Evolutionary conservation across 495 filamentous ascomycete species (phyloP).

Genomic region (Aspergillus indologenus): DNA sequence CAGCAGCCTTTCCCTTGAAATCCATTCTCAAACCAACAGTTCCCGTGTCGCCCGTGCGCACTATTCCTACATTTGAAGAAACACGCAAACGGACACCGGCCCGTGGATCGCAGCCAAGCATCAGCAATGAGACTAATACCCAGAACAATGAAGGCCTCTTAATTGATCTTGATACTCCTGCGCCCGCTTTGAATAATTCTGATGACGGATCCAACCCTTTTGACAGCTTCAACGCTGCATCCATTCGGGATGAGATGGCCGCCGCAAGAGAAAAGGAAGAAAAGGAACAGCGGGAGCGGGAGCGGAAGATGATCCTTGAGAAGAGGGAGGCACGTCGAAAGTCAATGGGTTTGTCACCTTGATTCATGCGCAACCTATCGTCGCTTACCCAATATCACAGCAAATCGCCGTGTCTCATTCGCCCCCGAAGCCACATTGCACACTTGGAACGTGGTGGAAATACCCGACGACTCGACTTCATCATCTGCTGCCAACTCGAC

Average conservation of each 20-base stretch:
- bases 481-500: constrained; percentile 74
- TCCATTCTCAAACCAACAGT: constrained; percentile 87
- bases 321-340: constrained; percentile 84
- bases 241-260: constrained; percentile 66
- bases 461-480: constrained; percentile 80
- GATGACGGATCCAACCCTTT: constrained; percentile 53
- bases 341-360: constrained; percentile 58
- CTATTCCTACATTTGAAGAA: constrained; percentile 49
- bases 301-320: constrained; percentile 65
- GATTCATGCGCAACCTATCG: not conserved
- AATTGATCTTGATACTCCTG: constrained; percentile 49
- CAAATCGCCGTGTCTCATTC: constrained; percentile 93
- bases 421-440: constrained; percentile 96
- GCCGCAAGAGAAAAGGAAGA: constrained; percentile 71
- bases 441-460: constrained; percentile 94
- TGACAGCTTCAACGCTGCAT: constrained; percentile 52
- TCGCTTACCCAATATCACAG: constrained; percentile 34
- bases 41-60: constrained; percentile 61
- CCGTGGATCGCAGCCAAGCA: constrained; percentile 20
- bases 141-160: constrained; percentile 36
- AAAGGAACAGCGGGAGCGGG: constrained; percentile 60
- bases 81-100: constrained; percentile 42
- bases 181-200: constrained; percentile 25
- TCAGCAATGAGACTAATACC: constrained; percentile 19
- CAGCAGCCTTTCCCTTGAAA: constrained; percentile 56